These are phyloP conservation scores for Candida succiphila DNA, from an alignment of 805 yeast species.

Conservation along the genomic window DNA sequence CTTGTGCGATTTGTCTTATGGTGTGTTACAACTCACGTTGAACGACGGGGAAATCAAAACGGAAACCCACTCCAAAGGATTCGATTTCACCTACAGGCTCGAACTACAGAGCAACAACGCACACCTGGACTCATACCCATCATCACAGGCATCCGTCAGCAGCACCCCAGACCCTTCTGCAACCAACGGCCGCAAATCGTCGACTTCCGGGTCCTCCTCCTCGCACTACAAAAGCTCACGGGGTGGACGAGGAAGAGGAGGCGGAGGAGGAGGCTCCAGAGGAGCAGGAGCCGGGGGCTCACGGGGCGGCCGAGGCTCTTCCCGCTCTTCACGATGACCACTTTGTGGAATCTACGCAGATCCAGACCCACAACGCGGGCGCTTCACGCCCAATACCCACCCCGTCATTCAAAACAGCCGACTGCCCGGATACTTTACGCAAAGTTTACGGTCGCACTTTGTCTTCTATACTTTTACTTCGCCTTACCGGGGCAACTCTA, in stretches of 20 bases:
- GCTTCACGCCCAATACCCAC: too few species aligned
- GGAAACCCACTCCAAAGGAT: slow-evolving; percentile 49
- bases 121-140: neutral
- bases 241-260: slow-evolving; percentile 3
- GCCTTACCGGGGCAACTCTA: too few species aligned
- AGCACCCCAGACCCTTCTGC: neutral
- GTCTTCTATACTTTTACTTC: too few species aligned
- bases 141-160: neutral
- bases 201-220: neutral
- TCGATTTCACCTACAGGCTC: slow-evolving; percentile 45
- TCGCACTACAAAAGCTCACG: neutral
- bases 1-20: slow-evolving; percentile 50
- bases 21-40: slow-evolving; percentile 33
- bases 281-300: slow-evolving; percentile 11
- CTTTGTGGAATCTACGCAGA: too few species aligned
- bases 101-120: neutral
- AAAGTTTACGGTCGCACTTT: too few species aligned
- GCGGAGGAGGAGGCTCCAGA: slow-evolving; percentile 5
- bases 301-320: slow-evolving; percentile 4
- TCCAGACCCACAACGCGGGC: too few species aligned
- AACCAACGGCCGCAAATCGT: slow-evolving; percentile 1
- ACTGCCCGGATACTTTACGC: too few species aligned
- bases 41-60: slow-evolving; percentile 39
- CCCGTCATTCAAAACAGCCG: too few species aligned
- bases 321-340: too few species aligned